A percentile compares a stretch with the other conserved stretches of the same genome.
Evolutionary conservation across 148 eudicot species (phyloP).

Genomic region (Hydrangea macrophylla): DNA sequence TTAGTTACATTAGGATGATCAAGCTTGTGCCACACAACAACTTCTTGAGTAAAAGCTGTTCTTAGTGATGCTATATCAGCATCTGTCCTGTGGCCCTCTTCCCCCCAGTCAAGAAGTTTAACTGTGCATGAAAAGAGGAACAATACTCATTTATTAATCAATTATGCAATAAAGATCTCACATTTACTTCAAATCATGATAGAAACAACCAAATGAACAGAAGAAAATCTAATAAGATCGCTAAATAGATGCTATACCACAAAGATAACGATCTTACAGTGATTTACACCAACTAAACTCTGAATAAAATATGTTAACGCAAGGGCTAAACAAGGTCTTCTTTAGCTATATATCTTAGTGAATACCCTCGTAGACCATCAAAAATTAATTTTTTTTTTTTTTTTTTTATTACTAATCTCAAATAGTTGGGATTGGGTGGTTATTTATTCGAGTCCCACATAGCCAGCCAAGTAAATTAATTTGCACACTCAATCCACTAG

Average conservation of each 20-base stretch:
- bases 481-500: not conserved
- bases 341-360: not conserved
- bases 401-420: not conserved
- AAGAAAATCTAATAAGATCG: not conserved
- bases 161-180: not conserved
- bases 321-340: not conserved
- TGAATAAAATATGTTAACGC: not conserved
- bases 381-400: too few relatives aligned
- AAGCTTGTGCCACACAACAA: conserved; percentile 85
- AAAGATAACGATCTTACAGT: not conserved
- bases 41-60: conserved; percentile 86
- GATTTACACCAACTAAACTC: not conserved
- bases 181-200: conserved; percentile 1
- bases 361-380: not conserved
- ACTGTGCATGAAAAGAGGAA: conserved; percentile 36
- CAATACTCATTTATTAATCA: conserved; percentile 3
- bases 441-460: not conserved
- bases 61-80: conserved; percentile 70
- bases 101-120: conserved; percentile 93
- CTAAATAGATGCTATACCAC: not conserved
- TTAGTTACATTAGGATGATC: conserved; percentile 93
- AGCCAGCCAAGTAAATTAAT: not conserved
- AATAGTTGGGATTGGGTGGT: not conserved
- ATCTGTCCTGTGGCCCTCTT: conserved; percentile 81
- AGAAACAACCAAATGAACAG: not conserved